phyloP scores from a whole-genome alignment of 192 early-diverging fungal species.

The Phlyctochytrium planicorne region DNA sequence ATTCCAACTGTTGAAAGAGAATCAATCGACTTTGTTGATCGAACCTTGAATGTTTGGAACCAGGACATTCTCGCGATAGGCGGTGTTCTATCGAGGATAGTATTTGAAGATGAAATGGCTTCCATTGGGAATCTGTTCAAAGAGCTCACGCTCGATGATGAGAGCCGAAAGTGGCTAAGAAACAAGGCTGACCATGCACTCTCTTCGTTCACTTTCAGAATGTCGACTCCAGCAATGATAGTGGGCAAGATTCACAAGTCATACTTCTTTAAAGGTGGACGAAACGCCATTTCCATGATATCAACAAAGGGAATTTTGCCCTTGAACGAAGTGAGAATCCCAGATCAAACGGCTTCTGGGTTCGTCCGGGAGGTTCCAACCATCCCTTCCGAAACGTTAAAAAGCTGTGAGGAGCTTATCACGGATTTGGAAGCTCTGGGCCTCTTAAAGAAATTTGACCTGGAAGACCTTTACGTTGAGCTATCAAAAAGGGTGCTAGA shows the following conservation, averaged over 20 bases:
- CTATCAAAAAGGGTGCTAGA: conserved; percentile 55
- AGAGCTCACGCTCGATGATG: conserved; percentile 46
- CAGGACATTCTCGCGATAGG: conserved; percentile 73
- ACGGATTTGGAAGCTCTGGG: conserved; percentile 46
- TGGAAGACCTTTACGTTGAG: conserved; percentile 69
- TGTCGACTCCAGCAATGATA: conserved; percentile 67
- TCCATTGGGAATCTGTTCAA: conserved; percentile 50
- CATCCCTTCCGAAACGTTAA: conserved; percentile 50
- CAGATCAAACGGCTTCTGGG: conserved; percentile 50
- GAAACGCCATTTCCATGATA: conserved; percentile 55
- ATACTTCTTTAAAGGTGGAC: conserved; percentile 57
- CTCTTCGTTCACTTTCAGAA: conserved; percentile 63
- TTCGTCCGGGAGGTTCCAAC: conserved; percentile 70
- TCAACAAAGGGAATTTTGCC: conserved; percentile 64
- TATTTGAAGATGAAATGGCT: conserved; percentile 76
- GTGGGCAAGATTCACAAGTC: conserved; percentile 61
- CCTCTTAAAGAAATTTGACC: conserved; percentile 47
- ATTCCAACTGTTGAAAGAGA: conserved; percentile 94
- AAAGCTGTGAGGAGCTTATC: conserved; percentile 57
- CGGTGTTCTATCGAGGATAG: conserved; percentile 68
- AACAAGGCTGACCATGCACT: conserved; percentile 69
- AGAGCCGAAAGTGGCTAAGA: conserved; percentile 52
- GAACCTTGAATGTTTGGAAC: conserved; percentile 75
- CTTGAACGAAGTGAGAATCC: conserved; percentile 55
- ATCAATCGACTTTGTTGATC: conserved; percentile 85